These are phyloP conservation scores for Nicotiana undulata DNA, from an alignment of 257 asterid species.

Conservation along the genomic window DNA sequence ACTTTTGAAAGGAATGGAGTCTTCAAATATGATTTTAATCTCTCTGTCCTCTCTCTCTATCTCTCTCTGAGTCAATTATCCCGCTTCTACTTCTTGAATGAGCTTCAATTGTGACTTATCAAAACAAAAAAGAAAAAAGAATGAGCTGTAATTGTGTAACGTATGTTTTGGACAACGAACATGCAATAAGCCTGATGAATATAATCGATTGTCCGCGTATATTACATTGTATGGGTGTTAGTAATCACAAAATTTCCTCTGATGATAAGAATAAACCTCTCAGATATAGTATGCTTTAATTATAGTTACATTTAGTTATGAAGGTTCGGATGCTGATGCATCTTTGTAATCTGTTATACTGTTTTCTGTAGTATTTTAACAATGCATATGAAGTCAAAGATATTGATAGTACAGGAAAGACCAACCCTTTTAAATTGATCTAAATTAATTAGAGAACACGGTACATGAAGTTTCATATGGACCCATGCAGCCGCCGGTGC, in stretches of 20 bases:
- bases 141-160: neutral
- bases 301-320: neutral
- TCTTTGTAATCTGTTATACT: neutral
- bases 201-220: neutral
- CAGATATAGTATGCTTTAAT: neutral
- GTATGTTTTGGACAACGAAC: neutral
- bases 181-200: neutral
- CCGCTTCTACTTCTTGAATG: neutral
- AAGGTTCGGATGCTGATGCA: neutral
- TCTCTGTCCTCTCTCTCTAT: neutral
- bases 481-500: too few species aligned
- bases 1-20: neutral
- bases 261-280: neutral
- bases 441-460: too few species aligned
- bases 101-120: neutral
- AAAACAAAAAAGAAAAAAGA: neutral
- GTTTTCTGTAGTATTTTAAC: neutral
- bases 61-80: neutral
- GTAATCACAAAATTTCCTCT: neutral
- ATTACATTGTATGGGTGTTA: neutral
- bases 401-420: too few species aligned
- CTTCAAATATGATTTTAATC: neutral
- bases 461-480: too few species aligned
- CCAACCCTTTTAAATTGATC: too few species aligned
- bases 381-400: neutral